Conservation (phyloP, 371 early-diverging fungal species). For the Apophysomyces trapeziformis region DNA sequence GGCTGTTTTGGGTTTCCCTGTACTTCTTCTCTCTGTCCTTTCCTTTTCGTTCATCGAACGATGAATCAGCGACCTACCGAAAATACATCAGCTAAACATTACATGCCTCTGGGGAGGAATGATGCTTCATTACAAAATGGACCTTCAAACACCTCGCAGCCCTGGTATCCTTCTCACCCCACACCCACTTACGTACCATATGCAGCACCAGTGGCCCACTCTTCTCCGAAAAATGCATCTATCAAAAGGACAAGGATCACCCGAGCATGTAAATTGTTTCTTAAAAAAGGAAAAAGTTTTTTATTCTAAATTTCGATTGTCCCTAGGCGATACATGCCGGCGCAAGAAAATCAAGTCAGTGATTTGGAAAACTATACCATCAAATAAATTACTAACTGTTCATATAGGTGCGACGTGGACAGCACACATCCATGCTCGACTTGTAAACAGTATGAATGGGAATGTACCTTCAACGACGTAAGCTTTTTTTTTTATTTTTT, state of each 20-base stretch:
- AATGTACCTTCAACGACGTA: constrained; percentile 54
- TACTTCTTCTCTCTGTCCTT: not conserved
- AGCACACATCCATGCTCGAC: constrained; percentile 42
- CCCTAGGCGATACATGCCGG: constrained; percentile 51
- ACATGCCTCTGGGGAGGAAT: not conserved
- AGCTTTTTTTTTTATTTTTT: not conserved
- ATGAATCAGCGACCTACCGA: not conserved
- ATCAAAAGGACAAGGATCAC: constrained; percentile 35
- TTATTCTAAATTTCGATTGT: not conserved
- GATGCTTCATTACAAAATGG: not conserved
- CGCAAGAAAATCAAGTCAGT: constrained; percentile 52
- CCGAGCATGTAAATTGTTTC: constrained; percentile 41
- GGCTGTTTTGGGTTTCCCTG: not conserved
- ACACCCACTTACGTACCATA: not conserved
- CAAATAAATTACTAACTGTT: not conserved
- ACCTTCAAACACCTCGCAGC: not conserved
- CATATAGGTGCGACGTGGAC: constrained; percentile 48
- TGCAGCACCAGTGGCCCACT: not conserved
- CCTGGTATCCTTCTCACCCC: not conserved
- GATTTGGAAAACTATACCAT: not conserved
- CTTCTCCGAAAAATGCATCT: not conserved
- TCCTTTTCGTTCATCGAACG: not conserved
- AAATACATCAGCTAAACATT: not conserved
- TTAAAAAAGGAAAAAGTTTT: not conserved
- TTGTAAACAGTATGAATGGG: constrained; percentile 46